Percentiles rank a stretch among this genome's conserved stretches.
Evolutionary conservation across 495 filamentous ascomycete genomes (phyloP).

Genomic region (Aspergillus campestris): DNA sequence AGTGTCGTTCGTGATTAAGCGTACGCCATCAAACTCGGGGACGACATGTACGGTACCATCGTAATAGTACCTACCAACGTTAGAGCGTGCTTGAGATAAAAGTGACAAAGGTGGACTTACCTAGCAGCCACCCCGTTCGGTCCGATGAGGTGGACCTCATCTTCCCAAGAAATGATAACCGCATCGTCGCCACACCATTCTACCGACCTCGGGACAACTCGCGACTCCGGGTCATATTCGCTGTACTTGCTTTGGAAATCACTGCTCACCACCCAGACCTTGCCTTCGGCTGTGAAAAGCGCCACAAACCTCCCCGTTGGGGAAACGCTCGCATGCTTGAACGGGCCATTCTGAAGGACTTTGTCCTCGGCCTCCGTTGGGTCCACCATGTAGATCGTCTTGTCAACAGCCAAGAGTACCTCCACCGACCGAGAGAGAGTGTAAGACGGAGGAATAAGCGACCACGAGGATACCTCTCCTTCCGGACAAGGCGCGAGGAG

Average conservation of each 20-base stretch:
- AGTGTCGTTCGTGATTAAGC: slow-evolving; percentile 79
- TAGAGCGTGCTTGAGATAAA: neutral
- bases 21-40: slow-evolving; percentile 80
- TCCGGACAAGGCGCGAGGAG: slow-evolving; percentile 69
- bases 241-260: slow-evolving; percentile 88
- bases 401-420: slow-evolving; percentile 76
- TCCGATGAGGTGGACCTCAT: slow-evolving; percentile 93
- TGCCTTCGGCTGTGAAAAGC: slow-evolving; percentile 77
- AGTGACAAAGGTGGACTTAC: slow-evolving; percentile 20
- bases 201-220: slow-evolving; percentile 77
- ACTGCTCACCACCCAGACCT: slow-evolving; percentile 85
- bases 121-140: slow-evolving; percentile 69
- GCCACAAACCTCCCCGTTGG: slow-evolving; percentile 84
- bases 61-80: slow-evolving; percentile 63
- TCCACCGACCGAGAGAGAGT: slow-evolving; percentile 94
- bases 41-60: slow-evolving; percentile 85
- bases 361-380: slow-evolving; percentile 85
- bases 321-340: slow-evolving; percentile 80
- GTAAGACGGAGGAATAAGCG: slow-evolving; percentile 77
- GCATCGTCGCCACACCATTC: slow-evolving; percentile 97
- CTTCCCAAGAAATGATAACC: slow-evolving; percentile 92
- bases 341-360: slow-evolving; percentile 82
- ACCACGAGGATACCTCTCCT: slow-evolving; percentile 79
- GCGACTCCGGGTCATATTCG: slow-evolving; percentile 82
- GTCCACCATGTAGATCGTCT: slow-evolving; percentile 81